Base-by-base conservation (phyloP, 2,329 filamentous ascomycete genomes). In the Aureobasidium subglaciale region DNA sequence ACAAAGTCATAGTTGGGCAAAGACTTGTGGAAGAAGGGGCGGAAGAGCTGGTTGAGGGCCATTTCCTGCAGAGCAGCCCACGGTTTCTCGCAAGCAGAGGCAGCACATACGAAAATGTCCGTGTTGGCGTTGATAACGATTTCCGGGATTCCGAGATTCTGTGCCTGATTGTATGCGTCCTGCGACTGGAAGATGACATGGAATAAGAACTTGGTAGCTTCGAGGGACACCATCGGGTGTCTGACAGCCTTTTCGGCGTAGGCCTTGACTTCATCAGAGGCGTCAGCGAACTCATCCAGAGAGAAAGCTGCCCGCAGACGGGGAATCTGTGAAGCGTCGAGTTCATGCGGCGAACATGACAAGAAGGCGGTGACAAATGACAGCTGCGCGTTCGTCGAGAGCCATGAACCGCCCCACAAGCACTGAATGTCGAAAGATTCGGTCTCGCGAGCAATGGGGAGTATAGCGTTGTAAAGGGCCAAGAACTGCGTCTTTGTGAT, bases 281-380 rank as follows among this genome's bases (percentile, higher is more conserved):
- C 79, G 56, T 80, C 78, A 49, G 78, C 75, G 63, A 86, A 87
- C 38, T 85, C 81, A 49, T 82, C 78, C 27, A 78, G 61, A 2
- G 84, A 83, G 67, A 96, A 95, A 2, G 90, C 89, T 22, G 84
- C 80, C 56, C 88, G 82, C 32, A 97, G 79, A 30, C 86, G 83
- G 1, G 90, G 92, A 57, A 97, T 93, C 32, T 87, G 87, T 11
- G 85, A 87, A 3, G 89, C 87, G 68, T 97, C 90, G 24, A 96
- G 78, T 64, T 91, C 82, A 25, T 88, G 82, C 0, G 86, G 80
- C 11, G 81, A 82, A 56, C 91, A 80, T 4, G 87, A 88, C 20
- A 92, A 79, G 68, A 92, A 96, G 16, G 90, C 90, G 60, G 87
- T 86, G 54, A 97, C 82, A 68, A 97, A 96, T n/a, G 91, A 95